Evolutionary conservation across 2,329 filamentous ascomycete genomes (phyloP).

Genomic region (Ploettnerulaceae sp.): DNA sequence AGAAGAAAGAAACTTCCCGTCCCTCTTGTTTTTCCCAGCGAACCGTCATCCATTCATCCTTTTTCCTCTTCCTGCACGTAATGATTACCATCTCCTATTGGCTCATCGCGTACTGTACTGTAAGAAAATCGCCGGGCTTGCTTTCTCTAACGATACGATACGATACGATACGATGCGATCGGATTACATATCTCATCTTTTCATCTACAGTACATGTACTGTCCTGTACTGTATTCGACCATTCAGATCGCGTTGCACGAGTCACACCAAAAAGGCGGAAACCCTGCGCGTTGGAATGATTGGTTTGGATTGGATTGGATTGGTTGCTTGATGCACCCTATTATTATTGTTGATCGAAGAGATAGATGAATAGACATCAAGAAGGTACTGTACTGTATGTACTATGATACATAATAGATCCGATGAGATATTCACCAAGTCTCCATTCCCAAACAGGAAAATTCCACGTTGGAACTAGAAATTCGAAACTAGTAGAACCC

Average conservation of each 20-base stretch:
- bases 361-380: no score
- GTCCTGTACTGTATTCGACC: constrained; percentile 1
- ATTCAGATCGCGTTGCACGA: constrained; percentile 14
- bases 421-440: no score
- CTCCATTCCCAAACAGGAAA: no score
- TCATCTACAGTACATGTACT: not conserved
- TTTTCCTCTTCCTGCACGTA: constrained; percentile 9
- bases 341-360: no score
- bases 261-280: not conserved
- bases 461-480: no score
- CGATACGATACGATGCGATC: constrained; percentile 9
- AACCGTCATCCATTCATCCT: not conserved
- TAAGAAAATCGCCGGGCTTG: constrained; percentile 1
- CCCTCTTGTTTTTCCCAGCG: no score
- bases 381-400: no score
- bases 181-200: constrained; percentile 1
- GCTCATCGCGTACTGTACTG: no score
- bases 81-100: constrained; percentile 7
- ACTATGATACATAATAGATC: no score
- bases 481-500: no score
- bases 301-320: not conserved
- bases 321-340: no score
- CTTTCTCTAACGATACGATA: not conserved
- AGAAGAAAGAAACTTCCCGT: not conserved
- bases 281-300: not conserved